Evolutionary conservation across 1,139 yeast genomes (phyloP).

Genomic region (Suhomyces atakaporum): DNA sequence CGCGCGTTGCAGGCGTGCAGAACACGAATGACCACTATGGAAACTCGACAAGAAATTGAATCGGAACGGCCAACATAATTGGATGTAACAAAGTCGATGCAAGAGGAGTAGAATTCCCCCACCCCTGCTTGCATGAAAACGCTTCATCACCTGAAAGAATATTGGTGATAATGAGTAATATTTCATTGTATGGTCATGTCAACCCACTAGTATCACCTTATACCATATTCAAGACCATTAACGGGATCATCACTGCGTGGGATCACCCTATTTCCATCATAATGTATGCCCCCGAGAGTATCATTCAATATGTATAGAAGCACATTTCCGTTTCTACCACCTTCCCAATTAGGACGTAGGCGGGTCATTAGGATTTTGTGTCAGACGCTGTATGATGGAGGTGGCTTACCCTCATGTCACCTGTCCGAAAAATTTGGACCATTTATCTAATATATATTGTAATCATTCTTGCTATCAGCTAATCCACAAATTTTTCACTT

Average conservation of each 20-base stretch:
- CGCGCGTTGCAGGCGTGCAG: neutral
- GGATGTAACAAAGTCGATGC: neutral
- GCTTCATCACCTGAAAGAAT: neutral
- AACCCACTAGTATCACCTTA: neutral
- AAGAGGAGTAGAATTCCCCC: neutral
- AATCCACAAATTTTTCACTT: no score
- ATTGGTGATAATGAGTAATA: neutral
- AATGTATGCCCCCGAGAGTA: no score
- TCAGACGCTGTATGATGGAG: constrained; percentile 3
- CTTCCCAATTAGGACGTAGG: constrained; percentile 7
- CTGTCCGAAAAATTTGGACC: constrained; percentile 4
- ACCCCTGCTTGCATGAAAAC: neutral
- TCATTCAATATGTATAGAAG: constrained; percentile 12
- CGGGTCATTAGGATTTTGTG: constrained; percentile 9
- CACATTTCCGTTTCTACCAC: constrained; percentile 9
- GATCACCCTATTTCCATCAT: neutral
- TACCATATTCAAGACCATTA: neutral
- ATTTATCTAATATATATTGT: constrained; percentile 1
- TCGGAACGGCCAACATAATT: neutral
- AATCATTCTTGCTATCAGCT: neutral
- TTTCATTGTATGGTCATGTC: neutral
- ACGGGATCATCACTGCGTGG: no score
- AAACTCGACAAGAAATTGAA: neutral
- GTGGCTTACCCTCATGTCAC: constrained; percentile 11
- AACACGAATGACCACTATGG: neutral